Evolutionary conservation across 495 filamentous ascomycete genomes (phyloP).

Genomic region (Penicillium cinerascens): DNA sequence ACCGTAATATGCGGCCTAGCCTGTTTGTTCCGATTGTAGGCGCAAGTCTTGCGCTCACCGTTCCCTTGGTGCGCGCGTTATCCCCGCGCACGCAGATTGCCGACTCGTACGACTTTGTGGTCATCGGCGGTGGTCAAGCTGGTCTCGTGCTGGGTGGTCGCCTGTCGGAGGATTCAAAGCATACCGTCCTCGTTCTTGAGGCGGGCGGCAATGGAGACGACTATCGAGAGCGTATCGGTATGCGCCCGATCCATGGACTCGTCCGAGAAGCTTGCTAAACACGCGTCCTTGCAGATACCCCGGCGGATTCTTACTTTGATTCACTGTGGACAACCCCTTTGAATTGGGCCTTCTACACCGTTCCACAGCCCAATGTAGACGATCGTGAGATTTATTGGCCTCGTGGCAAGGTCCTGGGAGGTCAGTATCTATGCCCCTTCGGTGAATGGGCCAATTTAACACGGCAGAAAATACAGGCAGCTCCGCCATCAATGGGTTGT

Average conservation of each 20-base stretch:
- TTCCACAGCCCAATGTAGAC: constrained; percentile 31
- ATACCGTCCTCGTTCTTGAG: constrained; percentile 43
- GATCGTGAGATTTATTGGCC: constrained; percentile 32
- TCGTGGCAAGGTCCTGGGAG: constrained; percentile 38
- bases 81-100: constrained; percentile 27
- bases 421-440: constrained; percentile 15
- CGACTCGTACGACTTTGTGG: constrained; percentile 44
- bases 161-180: constrained; percentile 24
- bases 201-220: constrained; percentile 36
- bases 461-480: constrained; percentile 17
- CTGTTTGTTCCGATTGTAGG: not conserved
- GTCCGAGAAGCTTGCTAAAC: not conserved
- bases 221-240: constrained; percentile 33
- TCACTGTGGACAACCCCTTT: constrained; percentile 35
- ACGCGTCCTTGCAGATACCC: constrained; percentile 23
- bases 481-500: constrained; percentile 36
- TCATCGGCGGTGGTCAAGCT: constrained; percentile 43
- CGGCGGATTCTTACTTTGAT: constrained; percentile 33
- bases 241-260: not conserved
- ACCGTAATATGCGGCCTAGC: constrained; percentile 1
- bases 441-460: not conserved
- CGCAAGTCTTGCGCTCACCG: not conserved
- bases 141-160: constrained; percentile 31
- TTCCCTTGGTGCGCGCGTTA: constrained; percentile 16
- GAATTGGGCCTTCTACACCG: constrained; percentile 36